phyloP scores from a whole-genome alignment of 306 rosid species.

The Acacia melanoxylon region DNA sequence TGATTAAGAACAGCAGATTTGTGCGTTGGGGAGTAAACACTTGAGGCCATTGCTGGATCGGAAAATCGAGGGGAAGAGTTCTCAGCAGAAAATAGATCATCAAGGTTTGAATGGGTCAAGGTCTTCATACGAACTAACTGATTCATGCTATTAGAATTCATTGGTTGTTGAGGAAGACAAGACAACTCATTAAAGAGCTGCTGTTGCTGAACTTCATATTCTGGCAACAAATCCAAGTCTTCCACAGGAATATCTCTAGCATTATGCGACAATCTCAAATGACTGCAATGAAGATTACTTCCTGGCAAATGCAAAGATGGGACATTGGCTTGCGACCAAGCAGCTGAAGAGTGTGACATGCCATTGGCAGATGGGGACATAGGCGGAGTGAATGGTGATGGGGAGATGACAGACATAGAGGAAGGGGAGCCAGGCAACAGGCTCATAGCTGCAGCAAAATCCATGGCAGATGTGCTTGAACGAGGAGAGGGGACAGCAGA shows the following conservation, averaged over 20 bases:
- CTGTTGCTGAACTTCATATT: conserved; percentile 63
- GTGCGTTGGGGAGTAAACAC: conserved; percentile 69
- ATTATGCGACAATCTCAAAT: conserved; percentile 63
- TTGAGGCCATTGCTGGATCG: conserved; percentile 57
- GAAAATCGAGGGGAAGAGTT: conserved; percentile 66
- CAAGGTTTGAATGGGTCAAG: conserved; percentile 68
- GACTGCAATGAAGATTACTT: conserved; percentile 69
- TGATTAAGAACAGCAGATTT: conserved; percentile 67
- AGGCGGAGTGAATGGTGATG: conserved; percentile 69
- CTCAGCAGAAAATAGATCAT: conserved; percentile 72
- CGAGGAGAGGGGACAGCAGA: conserved; percentile 80
- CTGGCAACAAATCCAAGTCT: conserved; percentile 55
- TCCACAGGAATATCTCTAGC: conserved; percentile 64
- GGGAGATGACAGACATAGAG: conserved; percentile 64
- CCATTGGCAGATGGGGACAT: conserved; percentile 74
- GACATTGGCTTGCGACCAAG: conserved; percentile 72
- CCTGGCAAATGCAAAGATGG: conserved; percentile 73
- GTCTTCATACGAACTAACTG: conserved; percentile 58
- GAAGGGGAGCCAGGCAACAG: conserved; percentile 75
- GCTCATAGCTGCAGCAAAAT: conserved; percentile 71
- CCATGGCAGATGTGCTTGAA: conserved; percentile 56
- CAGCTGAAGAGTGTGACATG: conserved; percentile 53
- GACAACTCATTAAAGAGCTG: conserved; percentile 57
- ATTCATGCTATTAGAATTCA: conserved; percentile 55
- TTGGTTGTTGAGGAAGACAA: conserved; percentile 52